These are phyloP conservation scores for Asterophora parasitica DNA, from an alignment of 768 basidiomycete species.

Conservation along the genomic window DNA sequence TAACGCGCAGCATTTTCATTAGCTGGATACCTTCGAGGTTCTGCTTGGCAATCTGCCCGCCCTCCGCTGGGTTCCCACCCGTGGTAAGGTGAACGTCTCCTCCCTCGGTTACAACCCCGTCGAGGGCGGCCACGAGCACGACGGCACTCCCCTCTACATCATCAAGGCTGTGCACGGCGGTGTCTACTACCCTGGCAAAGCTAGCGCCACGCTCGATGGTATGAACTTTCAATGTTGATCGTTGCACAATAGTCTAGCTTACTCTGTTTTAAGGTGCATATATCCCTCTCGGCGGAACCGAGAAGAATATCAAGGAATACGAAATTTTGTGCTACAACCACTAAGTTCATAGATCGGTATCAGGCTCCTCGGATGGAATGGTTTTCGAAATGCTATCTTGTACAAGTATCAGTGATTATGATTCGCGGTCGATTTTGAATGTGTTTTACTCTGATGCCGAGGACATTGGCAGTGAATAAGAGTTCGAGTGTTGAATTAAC, in stretches of 20 bases:
- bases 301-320: slow-evolving; percentile 46
- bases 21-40: slow-evolving; percentile 64
- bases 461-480: not conserved
- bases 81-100: slow-evolving; percentile 40
- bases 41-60: slow-evolving; percentile 59
- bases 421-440: not conserved
- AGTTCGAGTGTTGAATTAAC: too few relatives aligned
- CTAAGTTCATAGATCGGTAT: not conserved
- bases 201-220: slow-evolving; percentile 49
- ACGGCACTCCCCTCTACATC: slow-evolving; percentile 58
- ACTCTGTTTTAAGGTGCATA: slow-evolving; percentile 37
- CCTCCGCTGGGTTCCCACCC: slow-evolving; percentile 52
- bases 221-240: slow-evolving; percentile 8
- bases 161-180: slow-evolving; percentile 51
- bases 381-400: not conserved
- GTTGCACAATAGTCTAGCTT: not conserved
- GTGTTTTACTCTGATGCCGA: not conserved
- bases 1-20: not conserved
- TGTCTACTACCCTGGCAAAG: slow-evolving; percentile 61
- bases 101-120: slow-evolving; percentile 48
- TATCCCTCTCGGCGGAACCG: slow-evolving; percentile 47
- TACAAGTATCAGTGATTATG: not conserved
- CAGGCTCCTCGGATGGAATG: not conserved
- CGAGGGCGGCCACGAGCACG: slow-evolving; percentile 61
- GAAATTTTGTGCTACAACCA: slow-evolving; percentile 32